phyloP scores from a whole-genome alignment of 2,329 filamentous ascomycete species.

The Thyridium curvatum region DNA sequence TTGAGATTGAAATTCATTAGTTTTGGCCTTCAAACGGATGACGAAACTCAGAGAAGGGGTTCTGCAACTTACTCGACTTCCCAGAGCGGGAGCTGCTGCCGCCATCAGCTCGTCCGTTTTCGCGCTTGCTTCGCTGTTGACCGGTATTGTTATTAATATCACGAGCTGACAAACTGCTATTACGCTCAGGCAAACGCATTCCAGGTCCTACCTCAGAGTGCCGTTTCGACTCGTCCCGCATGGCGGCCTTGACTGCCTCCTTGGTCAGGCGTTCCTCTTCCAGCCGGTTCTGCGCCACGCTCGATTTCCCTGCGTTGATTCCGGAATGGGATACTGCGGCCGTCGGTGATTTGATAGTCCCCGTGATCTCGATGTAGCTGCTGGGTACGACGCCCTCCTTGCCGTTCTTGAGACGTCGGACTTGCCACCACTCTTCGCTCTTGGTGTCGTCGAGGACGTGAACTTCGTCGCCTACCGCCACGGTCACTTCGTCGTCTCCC shows the following conservation, averaged over 20 bases:
- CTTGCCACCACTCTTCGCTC: slow-evolving; percentile 98
- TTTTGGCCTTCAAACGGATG: no score
- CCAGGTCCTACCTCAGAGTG: slow-evolving; percentile 70
- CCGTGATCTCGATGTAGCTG: slow-evolving; percentile 89
- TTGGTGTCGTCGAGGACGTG: slow-evolving; percentile 82
- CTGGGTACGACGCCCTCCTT: slow-evolving; percentile 95
- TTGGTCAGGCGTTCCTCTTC: slow-evolving; percentile 83
- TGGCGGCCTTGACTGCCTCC: slow-evolving; percentile 61
- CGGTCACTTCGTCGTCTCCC: slow-evolving; percentile 92
- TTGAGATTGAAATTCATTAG: slow-evolving; percentile 23
- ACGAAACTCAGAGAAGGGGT: not conserved
- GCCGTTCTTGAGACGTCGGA: slow-evolving; percentile 81
- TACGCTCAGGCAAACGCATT: slow-evolving; percentile 69
- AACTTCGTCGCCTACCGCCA: slow-evolving; percentile 84
- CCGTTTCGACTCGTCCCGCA: slow-evolving; percentile 52
- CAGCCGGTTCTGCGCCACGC: slow-evolving; percentile 68
- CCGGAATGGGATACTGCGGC: slow-evolving; percentile 40
- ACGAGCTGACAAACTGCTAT: slow-evolving; percentile 68
- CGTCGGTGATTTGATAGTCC: slow-evolving; percentile 49
- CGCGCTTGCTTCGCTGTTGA: slow-evolving; percentile 66
- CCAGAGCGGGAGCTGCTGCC: slow-evolving; percentile 45
- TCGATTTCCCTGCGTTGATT: slow-evolving; percentile 49
- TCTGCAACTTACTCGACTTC: slow-evolving; percentile 46
- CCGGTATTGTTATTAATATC: slow-evolving; percentile 57
- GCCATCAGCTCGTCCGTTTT: slow-evolving; percentile 55